Evolutionary conservation across 495 filamentous ascomycete species (phyloP).

Genomic region (Aspergillus saccharolyticus): DNA sequence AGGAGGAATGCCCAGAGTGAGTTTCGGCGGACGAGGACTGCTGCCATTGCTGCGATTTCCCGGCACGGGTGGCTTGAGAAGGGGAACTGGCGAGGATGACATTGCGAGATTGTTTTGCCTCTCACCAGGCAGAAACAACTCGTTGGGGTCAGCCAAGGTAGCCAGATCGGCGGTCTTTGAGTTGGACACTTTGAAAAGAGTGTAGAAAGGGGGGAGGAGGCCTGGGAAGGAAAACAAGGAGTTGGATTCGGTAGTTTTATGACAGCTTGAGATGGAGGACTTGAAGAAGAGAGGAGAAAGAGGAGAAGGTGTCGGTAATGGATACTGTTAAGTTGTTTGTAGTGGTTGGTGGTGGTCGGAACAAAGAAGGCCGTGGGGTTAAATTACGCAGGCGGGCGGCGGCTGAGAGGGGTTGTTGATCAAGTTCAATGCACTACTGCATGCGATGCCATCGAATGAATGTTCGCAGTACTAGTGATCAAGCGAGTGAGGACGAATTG

Average conservation of each 20-base stretch:
- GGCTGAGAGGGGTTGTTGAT: slow-evolving; percentile 14
- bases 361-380: slow-evolving; percentile 22
- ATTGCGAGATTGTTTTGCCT: slow-evolving; percentile 57
- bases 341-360: slow-evolving; percentile 7
- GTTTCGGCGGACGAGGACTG: slow-evolving; percentile 62
- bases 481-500: neutral
- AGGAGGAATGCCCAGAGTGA: slow-evolving; percentile 82
- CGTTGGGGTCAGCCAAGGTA: slow-evolving; percentile 43
- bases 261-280: neutral
- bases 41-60: slow-evolving; percentile 57
- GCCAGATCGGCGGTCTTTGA: slow-evolving; percentile 35
- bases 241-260: neutral
- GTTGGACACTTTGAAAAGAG: slow-evolving; percentile 19
- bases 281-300: neutral
- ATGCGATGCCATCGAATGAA: neutral
- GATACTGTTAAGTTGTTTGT: neutral
- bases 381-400: slow-evolving; percentile 10
- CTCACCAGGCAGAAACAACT: slow-evolving; percentile 45
- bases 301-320: neutral
- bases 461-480: neutral
- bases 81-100: slow-evolving; percentile 65
- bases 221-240: slow-evolving; percentile 6
- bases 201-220: slow-evolving; percentile 6
- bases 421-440: too few species aligned
- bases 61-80: slow-evolving; percentile 78